Evolutionary conservation across 116 monocot species (phyloP), one percentile per base, ranked within the genome.

Genomic region (Iris pallida): DNA sequence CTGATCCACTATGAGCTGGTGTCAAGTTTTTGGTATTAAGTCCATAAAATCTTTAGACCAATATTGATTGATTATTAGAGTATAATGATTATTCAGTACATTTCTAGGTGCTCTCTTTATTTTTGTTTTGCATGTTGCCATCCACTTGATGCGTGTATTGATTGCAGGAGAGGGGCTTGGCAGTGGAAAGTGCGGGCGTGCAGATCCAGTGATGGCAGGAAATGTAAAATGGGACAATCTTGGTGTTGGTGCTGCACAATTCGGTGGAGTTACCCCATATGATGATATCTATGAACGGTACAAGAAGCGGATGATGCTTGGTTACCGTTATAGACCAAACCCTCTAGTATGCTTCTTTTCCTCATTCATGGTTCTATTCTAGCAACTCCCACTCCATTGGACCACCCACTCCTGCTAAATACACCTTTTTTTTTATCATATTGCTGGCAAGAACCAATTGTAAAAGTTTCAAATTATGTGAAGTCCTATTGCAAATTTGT

Each of bases 281-380:
- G 94, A 94, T 68, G 94, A 94, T 59, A 94, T 94, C 19, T 94
- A 94, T 71, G 88, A 89, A 69, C 94, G 90, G 75, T 94, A 94
- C 66, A 94, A 94, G 89, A 94, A 94, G 49, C 77, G 94, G 18
- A 94, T 94, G 94, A 94, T 94, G 94, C 90, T 94, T 79, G 94
- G 94, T 54, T 93, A 90, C 62, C 81, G 82, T 15, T 73, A 87
- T 65, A 72, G 94, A 40, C 94, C 94, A 48, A 94, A 94, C 49
- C 94, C 94, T 62, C 79, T 94, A 87, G 94, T 93, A 81, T 30
- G 30, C 30, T 3, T 3, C 63, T 18, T 41, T 58, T 49, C 20
- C n/a, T 5, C 20, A 30, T 30, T 30, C 3, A 3, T 7, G 55
- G 48, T 40, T 53, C 8, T 51, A 18, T 18, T 5, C 20, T 17